Base-by-base conservation (phyloP, 2,329 filamentous ascomycete genomes). In the Colletotrichum liaoningense region DNA sequence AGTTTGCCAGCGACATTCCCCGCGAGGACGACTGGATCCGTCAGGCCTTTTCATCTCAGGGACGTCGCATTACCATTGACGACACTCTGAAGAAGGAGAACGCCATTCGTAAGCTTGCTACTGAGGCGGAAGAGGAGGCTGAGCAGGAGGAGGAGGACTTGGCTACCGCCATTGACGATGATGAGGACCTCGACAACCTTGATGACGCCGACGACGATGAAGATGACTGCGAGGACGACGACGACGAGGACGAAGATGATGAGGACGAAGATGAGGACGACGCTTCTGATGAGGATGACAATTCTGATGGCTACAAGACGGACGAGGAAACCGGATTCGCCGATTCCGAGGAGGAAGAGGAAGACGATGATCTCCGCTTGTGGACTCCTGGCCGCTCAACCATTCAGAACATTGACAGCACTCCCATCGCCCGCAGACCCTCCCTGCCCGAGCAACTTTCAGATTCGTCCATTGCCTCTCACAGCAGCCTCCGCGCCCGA, bases 21-120 rank as follows among this genome's bases (percentile, higher is more conserved):
- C 91, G 94, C 72, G 93, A 97, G 74, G 95, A 98, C 71, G 95
- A 98, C 78, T 99, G 97, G 97, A 94, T 97, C 35, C 86, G 86
- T 19, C 91, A 93, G 69, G 93, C 94, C 78, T 86, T 90, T 42
- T 87, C 89, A 8, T 89, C 90, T 38, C 86, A 91, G 76, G 88
- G 88, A 69, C 88, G 88, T 63, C 95, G 94, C 79, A 87, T 99
- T 52, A 98, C 95, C 4, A 92, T 99, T 76, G 92, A 93, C 77
- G 97, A 98, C 80, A 97, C 95, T 5, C 88, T 99, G 76, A 89
- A 91, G 81, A 97, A 97, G 83, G 97, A 99, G 83, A 95, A 95
- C 75, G 91, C 91, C 35, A 97, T 99, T 75, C 93, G 96, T 62
- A 92, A 93, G 74, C 85, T 98, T 30, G 96, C 92, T 60, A 93